Evolutionary conservation across 352 stramenopile genomes (phyloP), one percentile per base, ranked within the genome.

Genomic region (Phytophthora brassicae): DNA sequence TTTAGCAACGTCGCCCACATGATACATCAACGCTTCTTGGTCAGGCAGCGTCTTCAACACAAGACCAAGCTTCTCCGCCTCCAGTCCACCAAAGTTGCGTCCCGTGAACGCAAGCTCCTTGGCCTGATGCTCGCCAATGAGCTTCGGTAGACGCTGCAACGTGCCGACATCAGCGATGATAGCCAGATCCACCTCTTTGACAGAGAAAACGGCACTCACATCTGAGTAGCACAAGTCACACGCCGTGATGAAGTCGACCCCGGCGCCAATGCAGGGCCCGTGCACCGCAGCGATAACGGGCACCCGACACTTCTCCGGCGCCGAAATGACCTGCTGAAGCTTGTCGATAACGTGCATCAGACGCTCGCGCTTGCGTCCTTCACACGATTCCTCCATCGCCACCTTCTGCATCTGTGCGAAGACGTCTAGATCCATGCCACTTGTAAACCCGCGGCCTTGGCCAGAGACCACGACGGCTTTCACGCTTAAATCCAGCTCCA

Each of bases 161-260:
- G 89, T 96, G 9, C 89, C 89, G 7, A 96, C 73, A 74, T 96
- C 89, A 17, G 89, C 89, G 46, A 96, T 81, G 61, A 96, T 96
- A 7, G 84, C 89, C 35, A 96, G 70, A 49, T 96, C 89, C 44
- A 95, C 81, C 48, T 96, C 89, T 47, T 95, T 96, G 11, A 96
- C 80, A 2, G 79, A 90, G 60, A 96, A 96, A 36, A 88, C 50
- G 33, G 88, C 84, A 28, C 79, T 87, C n/a, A 84, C 70, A 48
- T 95, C 86, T 41, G 78, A 88, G 70, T 94, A 94, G 39, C 89
- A 86, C 31, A 96, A 59, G 43, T 96, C 89, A 49, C 86, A 95
- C 4, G 86, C 88, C 36, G 86, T 90, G 65, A 96, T 86, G 41
- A 96, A 90, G 70, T 96, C 89, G 31, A 96, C 83, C 16, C 81